Evolutionary conservation across 768 basidiomycete species (phyloP).

Genomic region (Rickenella mellea): DNA sequence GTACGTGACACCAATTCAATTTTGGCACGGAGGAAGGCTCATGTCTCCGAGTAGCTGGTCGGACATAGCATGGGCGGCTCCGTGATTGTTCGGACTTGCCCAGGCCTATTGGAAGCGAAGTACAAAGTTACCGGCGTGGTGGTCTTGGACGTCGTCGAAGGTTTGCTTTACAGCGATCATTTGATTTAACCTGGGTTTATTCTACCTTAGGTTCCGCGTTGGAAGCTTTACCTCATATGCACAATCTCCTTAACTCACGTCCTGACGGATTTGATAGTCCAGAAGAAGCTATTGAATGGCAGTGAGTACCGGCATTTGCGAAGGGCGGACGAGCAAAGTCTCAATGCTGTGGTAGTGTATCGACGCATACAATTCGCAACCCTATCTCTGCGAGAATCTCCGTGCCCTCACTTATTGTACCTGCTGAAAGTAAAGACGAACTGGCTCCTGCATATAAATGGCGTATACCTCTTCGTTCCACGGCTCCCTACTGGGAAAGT

Average conservation of each 20-base stretch:
- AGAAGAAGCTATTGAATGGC: slow-evolving; percentile 91
- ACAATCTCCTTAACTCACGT: slow-evolving; percentile 71
- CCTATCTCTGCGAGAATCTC: slow-evolving; percentile 77
- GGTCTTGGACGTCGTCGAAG: slow-evolving; percentile 87
- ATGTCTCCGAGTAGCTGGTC: slow-evolving; percentile 43
- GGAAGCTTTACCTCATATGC: slow-evolving; percentile 91
- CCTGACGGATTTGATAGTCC: slow-evolving; percentile 78
- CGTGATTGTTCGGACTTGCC: slow-evolving; percentile 66
- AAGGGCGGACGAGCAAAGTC: background rate
- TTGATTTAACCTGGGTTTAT: background rate
- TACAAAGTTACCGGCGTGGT: slow-evolving; percentile 70
- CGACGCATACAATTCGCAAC: slow-evolving; percentile 78
- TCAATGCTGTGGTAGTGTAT: slow-evolving; percentile 44
- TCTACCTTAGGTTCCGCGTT: slow-evolving; percentile 72
- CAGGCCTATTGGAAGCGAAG: slow-evolving; percentile 52
- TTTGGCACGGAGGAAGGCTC: background rate
- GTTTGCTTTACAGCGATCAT: slow-evolving; percentile 26
- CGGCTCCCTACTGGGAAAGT: slow-evolving; percentile 89
- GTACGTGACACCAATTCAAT: slow-evolving; percentile 32
- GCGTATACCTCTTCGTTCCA: slow-evolving; percentile 77
- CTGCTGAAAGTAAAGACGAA: slow-evolving; percentile 26
- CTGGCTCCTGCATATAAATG: slow-evolving; percentile 47
- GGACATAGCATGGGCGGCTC: slow-evolving; percentile 98
- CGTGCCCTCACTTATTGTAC: slow-evolving; percentile 67
- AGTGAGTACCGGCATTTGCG: slow-evolving; percentile 45